Base-by-base conservation (phyloP, 495 filamentous ascomycete species). In the Paragyromitra xinjiangensis region DNA sequence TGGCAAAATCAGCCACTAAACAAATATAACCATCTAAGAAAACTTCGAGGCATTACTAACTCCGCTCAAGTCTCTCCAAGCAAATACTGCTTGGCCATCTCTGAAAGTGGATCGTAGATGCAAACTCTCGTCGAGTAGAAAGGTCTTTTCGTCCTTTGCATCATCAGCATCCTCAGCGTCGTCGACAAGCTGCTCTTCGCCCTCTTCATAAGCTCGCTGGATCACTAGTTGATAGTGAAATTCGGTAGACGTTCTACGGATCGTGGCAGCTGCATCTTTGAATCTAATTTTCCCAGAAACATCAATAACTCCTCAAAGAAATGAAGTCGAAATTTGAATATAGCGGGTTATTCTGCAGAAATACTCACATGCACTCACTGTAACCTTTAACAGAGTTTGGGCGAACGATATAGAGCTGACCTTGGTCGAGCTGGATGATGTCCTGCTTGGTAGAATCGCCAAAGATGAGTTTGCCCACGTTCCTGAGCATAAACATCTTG, bases 221-320 rank as follows among this genome's bases (percentile, higher is more conserved):
- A 99, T 88, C 64, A 98, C 95, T 45, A 99, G 91, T 83, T 98
- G 95, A 82, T 98, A 99, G 80, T 99, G 94, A 80, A 91, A 98
- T 37, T 97, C 93, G 83, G 96, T 94, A 2, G 92, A 94, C 8
- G 96, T 98, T 26, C 93, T 90, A 74, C 95, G 91, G 80, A 99
- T 97, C 45, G 91, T 91, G 26, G 94, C 94, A 40, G 91, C 93
- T 42, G 93, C 91, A 90, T 99, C 95, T 82, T 97, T 98, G 89
- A 97, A 99, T 84, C 81, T 83, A 26, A n/a, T 50, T 58, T 56
- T 48, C 19, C 44, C 1, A 73, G 14, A 5, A 58, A 39, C 44
- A 63, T 81, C 34, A 79, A 26, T 50, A 53, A 62, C n/a, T 69
- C 16, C 45, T 16, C 29, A 40, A 29, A 22, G 1, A 24, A 26